These are phyloP conservation scores for Lanmaoa pseudosensibilis DNA, from an alignment of 768 basidiomycete species.

Conservation along the genomic window DNA sequence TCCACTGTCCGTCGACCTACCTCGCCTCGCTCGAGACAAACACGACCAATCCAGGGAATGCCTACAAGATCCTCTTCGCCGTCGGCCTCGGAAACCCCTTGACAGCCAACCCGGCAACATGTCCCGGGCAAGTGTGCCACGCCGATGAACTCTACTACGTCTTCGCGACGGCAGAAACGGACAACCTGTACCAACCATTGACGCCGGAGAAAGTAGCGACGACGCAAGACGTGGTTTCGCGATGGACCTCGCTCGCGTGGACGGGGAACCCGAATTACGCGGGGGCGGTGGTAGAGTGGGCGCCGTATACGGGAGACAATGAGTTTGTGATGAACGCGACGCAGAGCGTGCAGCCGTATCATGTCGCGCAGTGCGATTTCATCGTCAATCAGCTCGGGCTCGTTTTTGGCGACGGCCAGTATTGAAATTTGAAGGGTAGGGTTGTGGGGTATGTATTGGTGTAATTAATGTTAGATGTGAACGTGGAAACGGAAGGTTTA, in stretches of 20 bases:
- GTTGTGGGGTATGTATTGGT: no score
- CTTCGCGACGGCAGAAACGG: constrained; percentile 13
- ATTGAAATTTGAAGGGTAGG: no score
- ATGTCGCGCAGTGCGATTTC: constrained; percentile 6
- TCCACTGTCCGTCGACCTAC: constrained; percentile 6
- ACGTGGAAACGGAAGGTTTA: no score
- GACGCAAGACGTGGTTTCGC: neutral
- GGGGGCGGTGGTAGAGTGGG: constrained; percentile 5
- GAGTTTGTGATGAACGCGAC: constrained; percentile 4
- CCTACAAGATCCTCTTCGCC: constrained; percentile 7
- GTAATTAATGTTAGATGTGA: no score
- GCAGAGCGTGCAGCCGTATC: neutral
- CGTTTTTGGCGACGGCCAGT: neutral
- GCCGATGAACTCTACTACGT: constrained; percentile 13
- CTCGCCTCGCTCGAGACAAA: constrained; percentile 12
- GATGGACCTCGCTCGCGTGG: constrained; percentile 11
- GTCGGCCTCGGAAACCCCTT: constrained; percentile 2
- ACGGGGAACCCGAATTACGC: constrained; percentile 11
- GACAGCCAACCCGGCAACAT: constrained; percentile 4
- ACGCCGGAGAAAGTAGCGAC: neutral
- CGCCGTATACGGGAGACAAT: constrained; percentile 8
- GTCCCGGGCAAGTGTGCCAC: constrained; percentile 12
- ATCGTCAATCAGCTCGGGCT: constrained; percentile 7
- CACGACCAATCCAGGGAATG: constrained; percentile 14
- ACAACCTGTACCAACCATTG: constrained; percentile 13